A percentile compares a stretch with the other conserved stretches of the same genome.
phyloP scores from a whole-genome alignment of 176 grass and related monocot species.

The Otatea glauca region DNA sequence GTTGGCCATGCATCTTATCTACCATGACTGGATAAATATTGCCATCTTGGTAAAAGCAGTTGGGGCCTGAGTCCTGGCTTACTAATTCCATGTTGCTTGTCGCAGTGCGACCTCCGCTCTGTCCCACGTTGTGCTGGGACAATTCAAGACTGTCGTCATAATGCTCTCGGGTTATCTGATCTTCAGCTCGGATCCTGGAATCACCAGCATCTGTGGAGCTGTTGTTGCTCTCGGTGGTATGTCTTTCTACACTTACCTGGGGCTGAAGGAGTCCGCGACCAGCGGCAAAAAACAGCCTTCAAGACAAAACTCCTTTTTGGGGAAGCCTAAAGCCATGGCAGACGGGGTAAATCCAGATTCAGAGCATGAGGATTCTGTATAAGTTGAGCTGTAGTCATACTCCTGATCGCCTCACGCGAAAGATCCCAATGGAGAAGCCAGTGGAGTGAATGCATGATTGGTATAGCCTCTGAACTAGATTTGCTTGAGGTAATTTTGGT shows the following conservation, averaged over 20 bases:
- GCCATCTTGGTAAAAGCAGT: neutral
- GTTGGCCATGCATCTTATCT: neutral
- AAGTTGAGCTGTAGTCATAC: neutral
- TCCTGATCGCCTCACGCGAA: neutral
- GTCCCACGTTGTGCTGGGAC: constrained; percentile 89
- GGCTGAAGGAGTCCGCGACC: constrained; percentile 38
- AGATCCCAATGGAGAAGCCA: neutral
- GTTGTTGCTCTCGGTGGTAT: constrained; percentile 75
- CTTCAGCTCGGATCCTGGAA: constrained; percentile 83
- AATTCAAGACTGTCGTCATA: constrained; percentile 90
- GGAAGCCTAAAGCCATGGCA: constrained; percentile 44
- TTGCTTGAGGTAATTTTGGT: constrained; percentile 25
- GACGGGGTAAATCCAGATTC: constrained; percentile 41
- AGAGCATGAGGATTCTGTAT: constrained; percentile 65
- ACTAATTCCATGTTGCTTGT: neutral
- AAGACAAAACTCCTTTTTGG: constrained; percentile 43
- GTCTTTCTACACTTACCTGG: constrained; percentile 88
- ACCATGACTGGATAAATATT: neutral
- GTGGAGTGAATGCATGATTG: neutral
- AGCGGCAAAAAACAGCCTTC: constrained; percentile 50
- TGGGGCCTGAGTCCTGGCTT: neutral
- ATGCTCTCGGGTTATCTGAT: constrained; percentile 79
- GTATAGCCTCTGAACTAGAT: neutral
- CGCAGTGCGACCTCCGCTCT: constrained; percentile 83
- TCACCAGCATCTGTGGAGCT: constrained; percentile 74